These are phyloP conservation scores for Vitis rupestris DNA, from an alignment of 164 flowering plant genomes.

Conservation along the genomic window DNA sequence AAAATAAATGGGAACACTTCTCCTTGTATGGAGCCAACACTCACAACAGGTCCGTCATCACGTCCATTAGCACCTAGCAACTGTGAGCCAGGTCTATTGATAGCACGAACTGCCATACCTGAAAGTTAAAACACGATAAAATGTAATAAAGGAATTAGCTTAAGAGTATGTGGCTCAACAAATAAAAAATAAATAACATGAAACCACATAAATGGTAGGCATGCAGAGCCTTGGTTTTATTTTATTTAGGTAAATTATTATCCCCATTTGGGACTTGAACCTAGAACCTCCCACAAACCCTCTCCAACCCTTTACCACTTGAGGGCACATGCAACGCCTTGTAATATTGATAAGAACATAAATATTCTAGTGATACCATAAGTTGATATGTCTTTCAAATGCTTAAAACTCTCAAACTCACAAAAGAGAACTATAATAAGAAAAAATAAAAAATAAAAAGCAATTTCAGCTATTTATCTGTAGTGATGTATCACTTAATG, in stretches of 20 bases:
- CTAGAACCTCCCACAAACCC: too few relatives aligned
- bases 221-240: too few relatives aligned
- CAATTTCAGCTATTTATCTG: background rate
- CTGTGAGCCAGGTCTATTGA: constrained; percentile 91
- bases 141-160: background rate
- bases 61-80: constrained; percentile 93
- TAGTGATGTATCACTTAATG: background rate
- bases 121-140: constrained; percentile 6
- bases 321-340: too few relatives aligned
- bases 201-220: too few relatives aligned
- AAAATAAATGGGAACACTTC: background rate
- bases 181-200: too few relatives aligned
- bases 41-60: constrained; percentile 95
- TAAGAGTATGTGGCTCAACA: background rate
- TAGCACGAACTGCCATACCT: constrained; percentile 80
- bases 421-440: background rate
- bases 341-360: too few relatives aligned
- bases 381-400: background rate
- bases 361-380: too few relatives aligned
- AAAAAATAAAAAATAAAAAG: background rate
- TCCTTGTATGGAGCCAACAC: constrained; percentile 17
- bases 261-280: too few relatives aligned
- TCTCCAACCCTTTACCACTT: too few relatives aligned
- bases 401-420: background rate
- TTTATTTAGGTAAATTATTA: too few relatives aligned